Evolutionary conservation across 805 yeast genomes (phyloP), one percentile per base, ranked within the genome.

Genomic region (Candida lessepsii): DNA sequence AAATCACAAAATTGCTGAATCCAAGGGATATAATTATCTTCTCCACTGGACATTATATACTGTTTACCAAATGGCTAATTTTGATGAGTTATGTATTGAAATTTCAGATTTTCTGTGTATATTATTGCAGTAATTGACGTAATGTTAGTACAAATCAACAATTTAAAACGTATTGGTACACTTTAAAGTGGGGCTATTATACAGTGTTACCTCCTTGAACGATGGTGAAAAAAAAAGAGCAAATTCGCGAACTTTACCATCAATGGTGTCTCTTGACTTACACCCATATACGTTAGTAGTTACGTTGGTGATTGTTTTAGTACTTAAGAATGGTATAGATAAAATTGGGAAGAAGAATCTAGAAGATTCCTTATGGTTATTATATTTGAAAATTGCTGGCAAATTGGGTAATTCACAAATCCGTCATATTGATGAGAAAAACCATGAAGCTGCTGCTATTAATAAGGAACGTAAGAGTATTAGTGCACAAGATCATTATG

Each of bases 401-500:
- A 52, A 44, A 25, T 43, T 57, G 5, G 71, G 71, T 8, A 63
- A 69, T 42, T 49, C 58, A 10, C 49, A 55, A 38, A 54, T 66
- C 28, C 47, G 35, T 4, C 45, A 49, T 23, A 50, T 63, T 21
- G 46, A 54, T 3, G 35, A 21, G 4, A 62, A 58, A 38, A 67
- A 72, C 39, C 49, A 54, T 7, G 75, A 83, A 46, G 75, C 81
- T 36, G 56, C 60, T 11, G 58, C 63, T 14, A 54, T 79, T 16
- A 69, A 75, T 49, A 68, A 65, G 10, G 78, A 81, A 50, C 75
- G 88, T 45, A 67, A 77, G 21, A 47, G 70, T 2, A 76, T 89
- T 8, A 78, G 87, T 40, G 91, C 97, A 1, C 96, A 91, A 60
- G 97, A 93, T 58, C 81, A 93, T 53, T 93, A 91, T 60, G 96